A percentile compares a stretch with the other conserved stretches of the same genome.
phyloP scores from a whole-genome alignment of 257 asterid genomes.

The Primulina tabacum region DNA sequence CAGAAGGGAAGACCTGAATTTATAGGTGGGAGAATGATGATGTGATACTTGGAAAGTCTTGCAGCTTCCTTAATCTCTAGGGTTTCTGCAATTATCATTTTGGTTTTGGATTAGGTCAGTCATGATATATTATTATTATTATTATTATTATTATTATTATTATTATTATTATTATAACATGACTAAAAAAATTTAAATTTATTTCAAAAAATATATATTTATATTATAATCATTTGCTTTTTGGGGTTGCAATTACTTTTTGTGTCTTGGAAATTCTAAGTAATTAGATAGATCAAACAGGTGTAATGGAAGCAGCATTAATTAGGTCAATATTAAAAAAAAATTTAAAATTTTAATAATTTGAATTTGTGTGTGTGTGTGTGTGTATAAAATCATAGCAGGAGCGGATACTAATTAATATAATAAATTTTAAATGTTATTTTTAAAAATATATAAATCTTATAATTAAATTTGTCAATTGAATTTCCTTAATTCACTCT shows the following conservation, averaged over 20 bases:
- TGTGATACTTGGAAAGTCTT: slow-evolving; percentile 62
- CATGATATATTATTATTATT: slow-evolving; percentile 22
- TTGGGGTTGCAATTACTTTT: slow-evolving; percentile 26
- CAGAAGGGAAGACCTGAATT: slow-evolving; percentile 61
- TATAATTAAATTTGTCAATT: too few species aligned
- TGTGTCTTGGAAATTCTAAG: slow-evolving; percentile 11
- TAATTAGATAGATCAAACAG: too few species aligned
- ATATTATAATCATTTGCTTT: slow-evolving; percentile 37
- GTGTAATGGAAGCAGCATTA: too few species aligned
- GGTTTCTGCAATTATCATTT: slow-evolving; percentile 47
- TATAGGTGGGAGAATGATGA: slow-evolving; percentile 68
- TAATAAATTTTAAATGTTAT: too few species aligned
- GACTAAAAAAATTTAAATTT: slow-evolving; percentile 44
- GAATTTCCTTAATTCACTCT: neutral
- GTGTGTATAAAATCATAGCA: too few species aligned
- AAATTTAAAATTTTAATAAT: too few species aligned
- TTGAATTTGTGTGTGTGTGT: too few species aligned
- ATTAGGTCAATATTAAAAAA: too few species aligned
- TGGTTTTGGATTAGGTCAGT: slow-evolving; percentile 68
- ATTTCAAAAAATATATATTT: slow-evolving; percentile 21
- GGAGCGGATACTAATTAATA: too few species aligned
- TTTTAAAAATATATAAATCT: too few species aligned
- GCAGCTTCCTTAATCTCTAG: slow-evolving; percentile 32
- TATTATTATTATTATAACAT: too few species aligned
- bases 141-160: too few species aligned